A percentile compares a stretch with the other conserved stretches of the same genome.
phyloP scores from a whole-genome alignment of 1,284 basidiomycete genomes.

The Ceratobasidium sp. region DNA sequence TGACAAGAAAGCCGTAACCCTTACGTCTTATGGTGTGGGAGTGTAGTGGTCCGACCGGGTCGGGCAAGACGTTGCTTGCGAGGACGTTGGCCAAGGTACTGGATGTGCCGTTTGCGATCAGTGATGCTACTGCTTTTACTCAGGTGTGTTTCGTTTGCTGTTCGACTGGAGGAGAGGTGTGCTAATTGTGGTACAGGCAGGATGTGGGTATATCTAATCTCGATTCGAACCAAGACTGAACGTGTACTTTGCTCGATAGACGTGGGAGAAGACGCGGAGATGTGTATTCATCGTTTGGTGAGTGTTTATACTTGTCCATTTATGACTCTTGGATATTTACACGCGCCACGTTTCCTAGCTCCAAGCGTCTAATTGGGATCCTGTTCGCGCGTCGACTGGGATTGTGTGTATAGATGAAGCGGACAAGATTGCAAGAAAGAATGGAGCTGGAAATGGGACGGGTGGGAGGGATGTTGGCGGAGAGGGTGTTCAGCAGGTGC shows the following conservation, averaged over 20 bases:
- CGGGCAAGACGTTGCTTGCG: slow-evolving; percentile 90
- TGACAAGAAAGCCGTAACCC: not conserved
- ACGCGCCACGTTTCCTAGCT: slow-evolving; percentile 61
- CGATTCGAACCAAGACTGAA: slow-evolving; percentile 32
- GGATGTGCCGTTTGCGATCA: slow-evolving; percentile 91
- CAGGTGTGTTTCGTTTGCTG: slow-evolving; percentile 64
- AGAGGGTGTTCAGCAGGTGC: slow-evolving; percentile 91
- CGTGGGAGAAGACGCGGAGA: slow-evolving; percentile 95
- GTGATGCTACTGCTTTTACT: slow-evolving; percentile 85
- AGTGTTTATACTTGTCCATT: slow-evolving; percentile 49
- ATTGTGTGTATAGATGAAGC: slow-evolving; percentile 98
- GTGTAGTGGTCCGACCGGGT: slow-evolving; percentile 81
- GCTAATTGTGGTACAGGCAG: slow-evolving; percentile 65
- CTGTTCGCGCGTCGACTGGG: slow-evolving; percentile 83
- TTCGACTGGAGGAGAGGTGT: slow-evolving; percentile 55
- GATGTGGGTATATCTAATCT: slow-evolving; percentile 68
- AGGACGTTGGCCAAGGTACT: slow-evolving; percentile 86
- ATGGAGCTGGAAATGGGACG: slow-evolving; percentile 53
- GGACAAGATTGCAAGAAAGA: slow-evolving; percentile 83
- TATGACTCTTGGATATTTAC: not conserved
- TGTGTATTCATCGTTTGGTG: slow-evolving; percentile 85
- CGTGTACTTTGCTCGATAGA: slow-evolving; percentile 64
- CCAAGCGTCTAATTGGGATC: slow-evolving; percentile 89
- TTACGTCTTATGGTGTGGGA: slow-evolving; percentile 20
- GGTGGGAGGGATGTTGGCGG: slow-evolving; percentile 92